Evolutionary conservation across 2,329 filamentous ascomycete genomes (phyloP).

Genomic region (Fusarium nematophilum): DNA sequence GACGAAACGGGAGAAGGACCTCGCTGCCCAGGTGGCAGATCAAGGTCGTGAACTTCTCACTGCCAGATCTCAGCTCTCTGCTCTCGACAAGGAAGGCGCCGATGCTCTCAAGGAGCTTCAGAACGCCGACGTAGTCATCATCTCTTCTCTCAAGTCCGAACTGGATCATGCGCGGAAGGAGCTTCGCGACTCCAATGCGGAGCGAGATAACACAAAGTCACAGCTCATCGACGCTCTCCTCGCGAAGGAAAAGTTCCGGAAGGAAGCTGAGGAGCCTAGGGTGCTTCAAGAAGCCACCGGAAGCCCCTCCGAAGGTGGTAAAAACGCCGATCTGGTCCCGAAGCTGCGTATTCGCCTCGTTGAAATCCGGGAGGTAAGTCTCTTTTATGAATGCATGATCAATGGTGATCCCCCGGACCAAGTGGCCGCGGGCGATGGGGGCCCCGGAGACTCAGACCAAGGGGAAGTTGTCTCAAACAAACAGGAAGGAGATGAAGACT

Average conservation of each 20-base stretch:
- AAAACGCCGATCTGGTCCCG: slow-evolving; percentile 65
- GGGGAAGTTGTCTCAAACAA: no score
- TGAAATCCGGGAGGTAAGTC: slow-evolving; percentile 69
- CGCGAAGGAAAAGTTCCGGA: slow-evolving; percentile 69
- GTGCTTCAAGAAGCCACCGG: slow-evolving; percentile 54
- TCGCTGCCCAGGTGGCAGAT: slow-evolving; percentile 63
- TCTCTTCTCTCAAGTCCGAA: slow-evolving; percentile 68
- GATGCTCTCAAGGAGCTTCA: slow-evolving; percentile 69
- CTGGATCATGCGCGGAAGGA: slow-evolving; percentile 66
- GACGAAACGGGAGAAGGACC: slow-evolving; percentile 55
- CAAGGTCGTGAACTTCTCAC: slow-evolving; percentile 66
- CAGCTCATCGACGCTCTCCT: slow-evolving; percentile 70
- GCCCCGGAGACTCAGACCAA: neutral
- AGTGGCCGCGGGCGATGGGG: slow-evolving; percentile 13
- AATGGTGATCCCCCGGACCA: slow-evolving; percentile 17
- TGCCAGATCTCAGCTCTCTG: slow-evolving; percentile 64
- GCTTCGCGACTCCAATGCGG: slow-evolving; percentile 59
- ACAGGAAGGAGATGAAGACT: neutral
- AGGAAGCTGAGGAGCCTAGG: slow-evolving; percentile 61
- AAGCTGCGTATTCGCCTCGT: slow-evolving; percentile 67
- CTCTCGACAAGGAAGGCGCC: slow-evolving; percentile 64
- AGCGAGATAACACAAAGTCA: slow-evolving; percentile 67
- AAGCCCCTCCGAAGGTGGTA: slow-evolving; percentile 52
- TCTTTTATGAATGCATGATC: slow-evolving; percentile 14
- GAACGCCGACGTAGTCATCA: slow-evolving; percentile 68